These are phyloP conservation scores for Eremochloa ophiuroides DNA, from an alignment of 176 grass and related monocot genomes.

Conservation along the genomic window DNA sequence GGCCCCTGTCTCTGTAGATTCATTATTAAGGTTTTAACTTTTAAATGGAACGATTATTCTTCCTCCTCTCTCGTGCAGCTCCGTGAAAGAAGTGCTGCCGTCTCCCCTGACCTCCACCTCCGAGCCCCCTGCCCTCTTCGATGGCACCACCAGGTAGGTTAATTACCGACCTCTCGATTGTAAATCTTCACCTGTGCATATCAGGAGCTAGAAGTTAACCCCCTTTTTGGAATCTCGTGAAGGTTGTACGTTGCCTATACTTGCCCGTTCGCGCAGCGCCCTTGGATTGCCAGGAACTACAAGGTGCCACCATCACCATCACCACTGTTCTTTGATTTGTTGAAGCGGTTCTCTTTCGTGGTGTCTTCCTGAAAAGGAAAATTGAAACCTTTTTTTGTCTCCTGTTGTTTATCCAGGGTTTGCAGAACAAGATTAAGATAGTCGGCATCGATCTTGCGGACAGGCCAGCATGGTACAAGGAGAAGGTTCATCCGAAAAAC, in stretches of 20 bases:
- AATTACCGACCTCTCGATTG: not conserved
- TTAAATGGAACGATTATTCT: not conserved
- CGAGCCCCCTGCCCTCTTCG: constrained; percentile 62
- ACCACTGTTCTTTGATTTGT: not conserved
- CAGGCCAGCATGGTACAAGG: no score
- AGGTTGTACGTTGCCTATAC: constrained; percentile 74
- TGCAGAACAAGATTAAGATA: no score
- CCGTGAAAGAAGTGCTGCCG: constrained; percentile 48
- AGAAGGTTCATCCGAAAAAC: no score
- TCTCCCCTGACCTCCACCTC: constrained; percentile 51
- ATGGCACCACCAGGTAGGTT: constrained; percentile 70
- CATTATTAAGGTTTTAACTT: not conserved
- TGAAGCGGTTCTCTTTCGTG: not conserved
- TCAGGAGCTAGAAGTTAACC: not conserved
- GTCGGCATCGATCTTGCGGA: no score
- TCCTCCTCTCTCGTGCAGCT: constrained; percentile 13
- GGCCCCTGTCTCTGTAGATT: not conserved
- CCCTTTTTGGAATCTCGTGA: not conserved
- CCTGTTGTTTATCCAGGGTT: no score
- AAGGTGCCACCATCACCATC: constrained; percentile 41
- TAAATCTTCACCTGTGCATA: not conserved
- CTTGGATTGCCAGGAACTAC: constrained; percentile 81
- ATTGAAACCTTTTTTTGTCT: not conserved
- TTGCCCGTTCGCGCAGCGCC: constrained; percentile 72
- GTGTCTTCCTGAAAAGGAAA: not conserved